phyloP scores from a whole-genome alignment of 192 early-diverging fungal species.

The Umbelopsis sp. region DNA sequence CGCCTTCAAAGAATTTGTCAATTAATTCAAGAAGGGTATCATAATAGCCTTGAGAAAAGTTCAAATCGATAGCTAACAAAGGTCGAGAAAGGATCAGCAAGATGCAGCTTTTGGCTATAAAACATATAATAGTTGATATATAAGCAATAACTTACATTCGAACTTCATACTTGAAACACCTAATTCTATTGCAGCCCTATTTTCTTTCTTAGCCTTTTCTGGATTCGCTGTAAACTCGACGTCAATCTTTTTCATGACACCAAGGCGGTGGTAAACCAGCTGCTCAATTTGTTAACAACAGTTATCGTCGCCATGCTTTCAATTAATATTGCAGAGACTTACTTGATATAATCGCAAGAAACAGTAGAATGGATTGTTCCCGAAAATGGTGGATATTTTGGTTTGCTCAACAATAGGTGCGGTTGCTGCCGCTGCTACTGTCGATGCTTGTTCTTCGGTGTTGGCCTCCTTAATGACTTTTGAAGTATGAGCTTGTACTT shows the following conservation, averaged over 20 bases:
- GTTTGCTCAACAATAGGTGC: conserved; percentile 33
- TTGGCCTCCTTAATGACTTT: conserved; percentile 7
- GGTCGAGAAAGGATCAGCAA: not conserved
- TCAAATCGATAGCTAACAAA: conserved; percentile 44
- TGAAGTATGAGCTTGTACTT: conserved; percentile 34
- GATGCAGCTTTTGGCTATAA: not conserved
- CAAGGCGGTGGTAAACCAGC: conserved; percentile 84
- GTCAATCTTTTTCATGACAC: conserved; percentile 77
- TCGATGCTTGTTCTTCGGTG: conserved; percentile 16
- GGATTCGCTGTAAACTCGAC: conserved; percentile 56
- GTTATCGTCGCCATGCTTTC: not conserved
- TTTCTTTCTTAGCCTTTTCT: conserved; percentile 56
- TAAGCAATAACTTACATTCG: conserved; percentile 45
- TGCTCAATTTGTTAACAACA: conserved; percentile 36
- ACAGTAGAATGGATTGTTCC: conserved; percentile 82
- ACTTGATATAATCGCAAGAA: conserved; percentile 91
- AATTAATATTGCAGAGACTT: conserved; percentile 13
- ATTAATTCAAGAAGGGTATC: conserved; percentile 72
- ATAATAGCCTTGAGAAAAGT: conserved; percentile 70
- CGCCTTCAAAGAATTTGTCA: conserved; percentile 76
- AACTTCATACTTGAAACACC: conserved; percentile 51
- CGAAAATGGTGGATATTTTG: conserved; percentile 72
- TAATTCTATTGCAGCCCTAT: conserved; percentile 62
- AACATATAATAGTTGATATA: not conserved
- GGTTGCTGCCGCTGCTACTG: conserved; percentile 31